phyloP scores from a whole-genome alignment of 371 early-diverging fungal species.

The Phascolomyces articulosus region DNA sequence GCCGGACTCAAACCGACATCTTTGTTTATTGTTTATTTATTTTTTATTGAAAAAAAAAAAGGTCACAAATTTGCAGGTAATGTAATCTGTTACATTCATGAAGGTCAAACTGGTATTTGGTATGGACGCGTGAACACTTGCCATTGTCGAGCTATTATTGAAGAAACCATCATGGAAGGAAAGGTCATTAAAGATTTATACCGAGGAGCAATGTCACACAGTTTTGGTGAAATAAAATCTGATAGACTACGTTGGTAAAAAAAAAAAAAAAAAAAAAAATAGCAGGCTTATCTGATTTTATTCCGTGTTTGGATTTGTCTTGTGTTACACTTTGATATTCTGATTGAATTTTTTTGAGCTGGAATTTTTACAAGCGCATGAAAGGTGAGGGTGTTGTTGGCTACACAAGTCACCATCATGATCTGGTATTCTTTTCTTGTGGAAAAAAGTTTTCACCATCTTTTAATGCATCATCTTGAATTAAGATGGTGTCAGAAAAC shows the following conservation, averaged over 20 bases:
- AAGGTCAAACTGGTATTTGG: slow-evolving; percentile 65
- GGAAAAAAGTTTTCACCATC: too few species aligned
- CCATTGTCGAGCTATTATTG: slow-evolving; percentile 60
- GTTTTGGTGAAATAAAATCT: slow-evolving; percentile 38
- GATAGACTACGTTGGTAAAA: slow-evolving; percentile 21
- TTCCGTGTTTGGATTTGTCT: not conserved
- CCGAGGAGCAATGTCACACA: slow-evolving; percentile 61
- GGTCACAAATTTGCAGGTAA: slow-evolving; percentile 87
- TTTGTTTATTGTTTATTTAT: not conserved
- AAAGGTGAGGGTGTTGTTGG: not conserved
- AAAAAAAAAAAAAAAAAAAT: not conserved
- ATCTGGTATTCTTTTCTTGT: too few species aligned
- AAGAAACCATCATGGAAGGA: slow-evolving; percentile 54
- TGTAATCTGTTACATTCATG: slow-evolving; percentile 62
- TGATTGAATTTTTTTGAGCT: not conserved
- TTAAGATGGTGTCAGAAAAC: too few species aligned
- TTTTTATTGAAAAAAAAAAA: slow-evolving; percentile 6
- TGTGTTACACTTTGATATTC: not conserved
- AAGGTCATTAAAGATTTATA: slow-evolving; percentile 66
- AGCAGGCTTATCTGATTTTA: slow-evolving; percentile 10
- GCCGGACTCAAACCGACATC: not conserved
- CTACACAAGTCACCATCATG: too few species aligned
- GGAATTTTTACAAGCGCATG: too few species aligned
- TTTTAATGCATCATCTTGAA: too few species aligned
- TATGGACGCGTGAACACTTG: slow-evolving; percentile 70